Conservation (phyloP, 2,329 filamentous ascomycete species). For the Exophiala mesophila region DNA sequence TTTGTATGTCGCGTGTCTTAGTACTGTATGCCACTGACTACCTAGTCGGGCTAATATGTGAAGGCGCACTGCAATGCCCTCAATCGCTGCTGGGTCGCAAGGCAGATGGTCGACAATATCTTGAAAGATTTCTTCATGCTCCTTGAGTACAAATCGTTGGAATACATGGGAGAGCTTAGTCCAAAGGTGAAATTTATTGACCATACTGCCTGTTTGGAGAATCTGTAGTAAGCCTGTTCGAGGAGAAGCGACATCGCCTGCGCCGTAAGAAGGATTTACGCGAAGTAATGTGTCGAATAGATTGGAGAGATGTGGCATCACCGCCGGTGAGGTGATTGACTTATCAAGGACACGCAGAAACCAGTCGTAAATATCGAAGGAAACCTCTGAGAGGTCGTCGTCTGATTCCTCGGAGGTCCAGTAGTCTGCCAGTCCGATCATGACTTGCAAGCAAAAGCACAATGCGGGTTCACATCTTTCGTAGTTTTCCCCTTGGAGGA, state of each 20-base stretch:
- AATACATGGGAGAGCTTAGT: constrained; percentile 69
- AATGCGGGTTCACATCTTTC: constrained; percentile 71
- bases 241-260: constrained; percentile 55
- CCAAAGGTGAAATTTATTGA: constrained; percentile 71
- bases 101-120: constrained; percentile 81
- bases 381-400: constrained; percentile 59
- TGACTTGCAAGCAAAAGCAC: constrained; percentile 61
- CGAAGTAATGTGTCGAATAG: constrained; percentile 68
- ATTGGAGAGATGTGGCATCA: constrained; percentile 61
- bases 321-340: constrained; percentile 63
- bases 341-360: constrained; percentile 64
- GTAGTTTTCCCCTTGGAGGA: constrained; percentile 54
- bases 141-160: constrained; percentile 70
- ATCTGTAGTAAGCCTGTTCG: constrained; percentile 71
- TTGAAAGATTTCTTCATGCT: constrained; percentile 78
- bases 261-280: constrained; percentile 62
- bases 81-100: constrained; percentile 61
- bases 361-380: constrained; percentile 73
- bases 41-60: constrained; percentile 72
- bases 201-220: constrained; percentile 60
- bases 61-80: constrained; percentile 81
- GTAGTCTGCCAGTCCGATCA: constrained; percentile 57
- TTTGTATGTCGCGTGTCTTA: constrained; percentile 83
- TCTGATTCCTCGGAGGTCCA: constrained; percentile 57
- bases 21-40: constrained; percentile 76